A percentile compares a stretch with the other conserved stretches of the same genome.
Conservation (phyloP, 192 early-diverging fungal species). For the Kickxella alabastrina region DNA sequence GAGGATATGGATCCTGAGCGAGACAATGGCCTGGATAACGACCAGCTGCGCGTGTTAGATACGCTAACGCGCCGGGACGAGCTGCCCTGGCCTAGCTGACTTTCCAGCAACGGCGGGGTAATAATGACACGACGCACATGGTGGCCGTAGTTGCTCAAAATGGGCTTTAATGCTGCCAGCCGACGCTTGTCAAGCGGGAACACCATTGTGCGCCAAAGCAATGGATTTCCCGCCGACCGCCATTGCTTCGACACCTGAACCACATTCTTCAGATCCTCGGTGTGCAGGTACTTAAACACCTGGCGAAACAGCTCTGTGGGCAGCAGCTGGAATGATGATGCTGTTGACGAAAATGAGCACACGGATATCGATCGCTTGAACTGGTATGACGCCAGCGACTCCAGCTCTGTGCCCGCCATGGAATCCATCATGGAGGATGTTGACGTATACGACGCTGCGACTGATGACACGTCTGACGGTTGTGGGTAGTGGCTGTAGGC, state of each 20-base stretch:
- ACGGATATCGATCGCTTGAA: constrained; percentile 32
- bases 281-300: constrained; percentile 32
- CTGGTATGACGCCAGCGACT: constrained; percentile 41
- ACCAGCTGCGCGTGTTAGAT: constrained; percentile 36
- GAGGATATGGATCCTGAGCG: constrained; percentile 31
- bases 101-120: constrained; percentile 37
- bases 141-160: constrained; percentile 37
- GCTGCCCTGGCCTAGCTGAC: constrained; percentile 16
- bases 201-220: constrained; percentile 49
- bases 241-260: constrained; percentile 47
- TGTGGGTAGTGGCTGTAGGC: constrained; percentile 29
- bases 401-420: constrained; percentile 41
- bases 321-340: constrained; percentile 33
- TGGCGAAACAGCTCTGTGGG: constrained; percentile 44
- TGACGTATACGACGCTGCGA: constrained; percentile 48
- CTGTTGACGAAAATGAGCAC: constrained; percentile 43
- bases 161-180: constrained; percentile 41
- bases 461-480: constrained; percentile 42
- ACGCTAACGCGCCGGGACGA: constrained; percentile 43
- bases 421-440: constrained; percentile 51
- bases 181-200: constrained; percentile 52
- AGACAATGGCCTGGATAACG: constrained; percentile 37
- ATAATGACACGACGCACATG: constrained; percentile 44
- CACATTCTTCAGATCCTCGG: constrained; percentile 29
- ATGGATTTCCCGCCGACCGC: constrained; percentile 41